Evolutionary conservation across 768 basidiomycete species (phyloP), one percentile per base, ranked within the genome.

Genomic region (Cubamyces sp.): DNA sequence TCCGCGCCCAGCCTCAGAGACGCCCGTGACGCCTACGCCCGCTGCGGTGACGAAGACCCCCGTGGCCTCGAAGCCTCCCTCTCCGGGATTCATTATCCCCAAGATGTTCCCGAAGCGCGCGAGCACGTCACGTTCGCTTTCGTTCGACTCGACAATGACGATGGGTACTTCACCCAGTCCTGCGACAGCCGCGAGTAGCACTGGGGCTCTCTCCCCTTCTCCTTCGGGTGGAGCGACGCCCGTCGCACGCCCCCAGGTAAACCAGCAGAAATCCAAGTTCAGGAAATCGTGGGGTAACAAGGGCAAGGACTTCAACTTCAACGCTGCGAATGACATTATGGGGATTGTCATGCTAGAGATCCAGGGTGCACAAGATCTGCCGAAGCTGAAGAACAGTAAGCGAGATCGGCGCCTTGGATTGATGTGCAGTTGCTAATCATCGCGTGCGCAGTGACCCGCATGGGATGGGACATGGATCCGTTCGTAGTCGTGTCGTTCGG

Each of bases 281-380:
- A 72, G 75, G 55, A 75, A 75, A 54, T 75, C 77, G 1, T 82
- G 79, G 76, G 66, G 67, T 3, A 55, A 68, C 52, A 81, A 80
- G 74, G 71, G 68, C 49, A 69, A 68, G 3, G 80, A 78, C 21
- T 89, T 79, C 73, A 87, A 88, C 71, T 84, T 92, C 62, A 83
- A 82, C 18, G 79, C 86, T 0, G 81, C 77, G 5, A 88, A 93
- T 68, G 96, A 98, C 70, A 88, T 97, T 41, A 76, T 96, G 2
- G 96, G 96, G 0, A 94, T 98, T 60, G 96, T 98, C 40, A 91
- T 97, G 87, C 76, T 99, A 21, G 96, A 99, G 76, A 91, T 99
- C 62, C 80, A 87, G 61, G 78, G 85, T 14, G 96, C 94, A 25
- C 82, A 82, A 30, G 94, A 96, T 75, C 76, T 98, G 51, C 97